These are phyloP conservation scores for Aspergillus sp. DNA, from an alignment of 2,329 filamentous ascomycete species.

Conservation along the genomic window DNA sequence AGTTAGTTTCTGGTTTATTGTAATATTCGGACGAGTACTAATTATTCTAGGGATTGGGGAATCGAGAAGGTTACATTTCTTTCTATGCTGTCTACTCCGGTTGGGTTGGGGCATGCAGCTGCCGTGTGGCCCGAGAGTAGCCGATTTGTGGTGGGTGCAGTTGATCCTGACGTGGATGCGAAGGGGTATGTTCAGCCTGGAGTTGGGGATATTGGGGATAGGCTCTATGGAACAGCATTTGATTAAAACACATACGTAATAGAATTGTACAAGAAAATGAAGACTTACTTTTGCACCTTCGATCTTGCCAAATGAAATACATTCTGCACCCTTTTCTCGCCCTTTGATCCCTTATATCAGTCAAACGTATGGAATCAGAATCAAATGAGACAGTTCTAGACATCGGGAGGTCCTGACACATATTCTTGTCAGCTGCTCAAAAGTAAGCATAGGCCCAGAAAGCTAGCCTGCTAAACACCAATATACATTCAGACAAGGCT, in stretches of 20 bases:
- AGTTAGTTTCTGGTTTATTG: conserved; percentile 17
- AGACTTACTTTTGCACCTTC: too few relatives aligned
- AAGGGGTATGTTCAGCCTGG: conserved; percentile 31
- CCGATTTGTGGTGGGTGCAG: conserved; percentile 27
- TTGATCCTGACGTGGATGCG: conserved; percentile 27
- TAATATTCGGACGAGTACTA: background rate
- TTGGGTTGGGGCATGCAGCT: conserved; percentile 24
- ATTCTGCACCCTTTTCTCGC: too few relatives aligned
- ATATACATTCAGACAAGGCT: background rate
- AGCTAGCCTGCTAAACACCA: background rate
- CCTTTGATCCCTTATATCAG: too few relatives aligned
- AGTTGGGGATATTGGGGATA: conserved; percentile 33
- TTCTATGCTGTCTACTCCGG: conserved; percentile 25
- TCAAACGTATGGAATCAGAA: too few relatives aligned
- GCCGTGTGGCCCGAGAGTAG: conserved; percentile 30
- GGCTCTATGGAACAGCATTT: conserved; percentile 28
- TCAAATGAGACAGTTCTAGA: too few relatives aligned
- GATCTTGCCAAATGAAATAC: too few relatives aligned
- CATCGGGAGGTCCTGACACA: too few relatives aligned
- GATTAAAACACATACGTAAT: background rate
- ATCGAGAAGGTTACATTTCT: conserved; percentile 31
- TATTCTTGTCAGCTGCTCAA: too few relatives aligned
- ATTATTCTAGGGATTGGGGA: conserved; percentile 26
- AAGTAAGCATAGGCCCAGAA: too few relatives aligned
- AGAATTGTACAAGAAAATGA: too few relatives aligned